These are phyloP conservation scores for Malus hybrid DNA, from an alignment of 331 rosid species.

Conservation along the genomic window DNA sequence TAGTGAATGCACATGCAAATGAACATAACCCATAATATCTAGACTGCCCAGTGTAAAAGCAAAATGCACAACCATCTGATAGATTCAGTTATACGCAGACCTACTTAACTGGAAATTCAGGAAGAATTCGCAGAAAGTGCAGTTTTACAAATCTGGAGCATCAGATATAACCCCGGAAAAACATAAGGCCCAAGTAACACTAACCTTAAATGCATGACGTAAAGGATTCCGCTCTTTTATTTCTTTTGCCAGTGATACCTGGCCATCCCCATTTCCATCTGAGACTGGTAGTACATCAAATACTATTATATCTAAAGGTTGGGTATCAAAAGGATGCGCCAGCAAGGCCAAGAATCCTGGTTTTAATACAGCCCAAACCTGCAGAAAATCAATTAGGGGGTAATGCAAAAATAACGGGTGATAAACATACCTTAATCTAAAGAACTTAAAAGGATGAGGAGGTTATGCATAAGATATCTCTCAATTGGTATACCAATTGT, in stretches of 20 bases:
- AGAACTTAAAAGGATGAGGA: background rate
- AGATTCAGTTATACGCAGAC: background rate
- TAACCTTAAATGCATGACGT: slow-evolving; percentile 87
- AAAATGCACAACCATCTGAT: background rate
- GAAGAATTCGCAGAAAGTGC: background rate
- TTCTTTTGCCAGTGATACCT: slow-evolving; percentile 74
- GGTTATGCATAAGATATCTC: background rate
- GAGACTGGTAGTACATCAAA: slow-evolving; percentile 90
- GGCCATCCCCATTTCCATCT: slow-evolving; percentile 89
- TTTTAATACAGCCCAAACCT: slow-evolving; percentile 97
- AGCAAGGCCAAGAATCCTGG: slow-evolving; percentile 96
- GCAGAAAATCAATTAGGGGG: slow-evolving; percentile 19
- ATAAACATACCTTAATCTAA: background rate
- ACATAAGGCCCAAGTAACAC: slow-evolving; percentile 6
- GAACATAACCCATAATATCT: background rate
- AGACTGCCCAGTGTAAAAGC: background rate
- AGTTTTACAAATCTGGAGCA: slow-evolving; percentile 8
- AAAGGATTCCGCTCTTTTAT: slow-evolving; percentile 82
- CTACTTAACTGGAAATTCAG: background rate
- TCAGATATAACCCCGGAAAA: background rate
- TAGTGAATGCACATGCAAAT: background rate
- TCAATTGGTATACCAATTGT: background rate
- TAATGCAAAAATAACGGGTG: background rate
- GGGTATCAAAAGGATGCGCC: slow-evolving; percentile 78
- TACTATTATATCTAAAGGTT: slow-evolving; percentile 88